Conservation (phyloP, 2,329 filamentous ascomycete species). For the Trichoderma sp. region DNA sequence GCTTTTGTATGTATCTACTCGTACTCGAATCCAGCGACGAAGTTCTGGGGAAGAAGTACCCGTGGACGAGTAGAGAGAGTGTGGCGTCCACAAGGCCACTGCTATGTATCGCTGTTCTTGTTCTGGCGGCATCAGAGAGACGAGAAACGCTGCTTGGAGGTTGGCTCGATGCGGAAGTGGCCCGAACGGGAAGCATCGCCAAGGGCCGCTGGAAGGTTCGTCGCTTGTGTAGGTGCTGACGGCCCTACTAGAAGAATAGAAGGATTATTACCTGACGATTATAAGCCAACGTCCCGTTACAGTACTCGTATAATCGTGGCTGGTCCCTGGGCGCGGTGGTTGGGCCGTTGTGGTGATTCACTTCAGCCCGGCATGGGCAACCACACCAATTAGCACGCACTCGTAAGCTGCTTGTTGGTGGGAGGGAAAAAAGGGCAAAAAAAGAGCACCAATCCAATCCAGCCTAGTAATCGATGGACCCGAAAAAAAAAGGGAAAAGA, state of each 20-base stretch:
- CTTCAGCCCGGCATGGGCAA: background rate
- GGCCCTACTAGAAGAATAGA: background rate
- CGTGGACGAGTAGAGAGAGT: background rate
- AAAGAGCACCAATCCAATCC: conserved; percentile 4
- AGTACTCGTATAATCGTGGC: background rate
- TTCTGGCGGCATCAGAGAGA: background rate
- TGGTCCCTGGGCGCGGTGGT: background rate
- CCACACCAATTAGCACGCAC: background rate
- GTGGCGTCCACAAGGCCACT: background rate
- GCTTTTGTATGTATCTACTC: background rate
- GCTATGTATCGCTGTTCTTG: background rate
- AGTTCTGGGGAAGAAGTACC: background rate
- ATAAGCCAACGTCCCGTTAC: background rate
- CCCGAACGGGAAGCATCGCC: conserved; percentile 12
- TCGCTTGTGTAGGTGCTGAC: background rate
- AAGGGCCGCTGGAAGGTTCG: background rate
- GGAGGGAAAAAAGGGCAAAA: background rate
- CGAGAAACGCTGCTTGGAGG: background rate
- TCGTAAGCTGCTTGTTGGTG: conserved; percentile 8
- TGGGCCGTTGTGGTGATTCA: background rate
- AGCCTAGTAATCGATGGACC: background rate
- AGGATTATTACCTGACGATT: background rate
- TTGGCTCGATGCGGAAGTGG: background rate
- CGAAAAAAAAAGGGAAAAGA: background rate
- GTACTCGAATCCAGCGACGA: background rate